Conservation (phyloP, 1,284 basidiomycete genomes). For the Tilletia caries region DNA sequence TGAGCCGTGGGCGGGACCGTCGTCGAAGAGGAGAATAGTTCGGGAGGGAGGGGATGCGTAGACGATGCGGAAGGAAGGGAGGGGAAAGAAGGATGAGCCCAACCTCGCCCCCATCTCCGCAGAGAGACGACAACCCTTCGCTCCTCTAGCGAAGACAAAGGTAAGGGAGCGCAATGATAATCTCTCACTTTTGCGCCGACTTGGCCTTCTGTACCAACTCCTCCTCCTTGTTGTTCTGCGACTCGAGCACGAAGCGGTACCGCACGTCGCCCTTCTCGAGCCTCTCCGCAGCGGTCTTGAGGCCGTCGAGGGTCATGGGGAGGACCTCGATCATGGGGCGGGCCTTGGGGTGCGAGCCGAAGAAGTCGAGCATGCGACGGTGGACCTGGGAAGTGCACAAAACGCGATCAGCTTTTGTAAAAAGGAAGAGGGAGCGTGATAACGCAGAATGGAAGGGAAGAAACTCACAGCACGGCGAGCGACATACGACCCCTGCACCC, state of each 20-base stretch:
- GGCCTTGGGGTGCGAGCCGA: slow-evolving; percentile 33
- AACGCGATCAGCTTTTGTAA: not conserved
- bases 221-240: slow-evolving; percentile 16
- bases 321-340: slow-evolving; percentile 47
- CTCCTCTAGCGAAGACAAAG: not conserved
- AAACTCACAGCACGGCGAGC: slow-evolving; percentile 25
- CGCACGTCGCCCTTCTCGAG: slow-evolving; percentile 36
- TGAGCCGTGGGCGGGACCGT: too few relatives aligned
- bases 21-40: too few relatives aligned
- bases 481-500: slow-evolving; percentile 40
- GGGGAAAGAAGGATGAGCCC: too few relatives aligned
- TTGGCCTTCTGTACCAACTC: not conserved
- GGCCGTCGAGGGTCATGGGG: slow-evolving; percentile 45
- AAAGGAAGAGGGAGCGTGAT: not conserved
- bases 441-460: not conserved
- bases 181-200: not conserved
- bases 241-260: slow-evolving; percentile 44
- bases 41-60: too few relatives aligned
- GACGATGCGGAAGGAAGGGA: too few relatives aligned
- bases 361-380: slow-evolving; percentile 42
- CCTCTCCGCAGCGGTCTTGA: slow-evolving; percentile 42
- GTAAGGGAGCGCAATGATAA: not conserved
- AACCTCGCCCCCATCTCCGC: too few relatives aligned
- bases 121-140: too few relatives aligned
- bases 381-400: slow-evolving; percentile 20